Conservation (phyloP, 371 early-diverging fungal genomes). For the Actinomucor elegans region DNA sequence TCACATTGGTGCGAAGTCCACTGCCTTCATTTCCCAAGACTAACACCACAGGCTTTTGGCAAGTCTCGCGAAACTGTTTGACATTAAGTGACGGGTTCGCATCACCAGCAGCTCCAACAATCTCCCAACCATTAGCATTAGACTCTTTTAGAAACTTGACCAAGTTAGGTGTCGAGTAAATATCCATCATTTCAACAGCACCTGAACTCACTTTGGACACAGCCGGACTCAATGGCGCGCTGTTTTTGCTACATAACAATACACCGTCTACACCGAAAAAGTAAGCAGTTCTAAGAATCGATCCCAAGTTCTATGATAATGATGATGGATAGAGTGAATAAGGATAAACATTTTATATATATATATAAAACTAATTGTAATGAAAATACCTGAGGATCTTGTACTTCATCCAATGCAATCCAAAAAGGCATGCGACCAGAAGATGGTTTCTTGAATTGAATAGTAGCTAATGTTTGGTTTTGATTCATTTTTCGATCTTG, state of each 20-base stretch:
- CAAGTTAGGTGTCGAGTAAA: constrained; percentile 50
- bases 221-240: constrained; percentile 55
- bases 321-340: too few species aligned
- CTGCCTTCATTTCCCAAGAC: constrained; percentile 70
- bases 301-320: constrained; percentile 59
- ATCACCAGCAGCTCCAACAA: constrained; percentile 51
- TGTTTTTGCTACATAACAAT: constrained; percentile 52
- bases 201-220: constrained; percentile 69
- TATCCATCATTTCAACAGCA: constrained; percentile 60
- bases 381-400: constrained; percentile 59
- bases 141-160: constrained; percentile 45
- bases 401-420: constrained; percentile 62
- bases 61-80: not conserved
- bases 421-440: constrained; percentile 31
- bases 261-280: constrained; percentile 68
- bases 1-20: constrained; percentile 54
- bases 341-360: not conserved
- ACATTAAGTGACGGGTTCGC: constrained; percentile 8
- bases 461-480: not conserved
- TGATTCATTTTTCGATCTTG: not conserved
- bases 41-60: constrained; percentile 39
- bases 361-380: not conserved
- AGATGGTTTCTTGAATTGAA: not conserved
- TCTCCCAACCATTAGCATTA: constrained; percentile 51
- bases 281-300: constrained; percentile 59